Conservation (phyloP, 805 yeast species). For the Sugiyamaella smithiae region DNA sequence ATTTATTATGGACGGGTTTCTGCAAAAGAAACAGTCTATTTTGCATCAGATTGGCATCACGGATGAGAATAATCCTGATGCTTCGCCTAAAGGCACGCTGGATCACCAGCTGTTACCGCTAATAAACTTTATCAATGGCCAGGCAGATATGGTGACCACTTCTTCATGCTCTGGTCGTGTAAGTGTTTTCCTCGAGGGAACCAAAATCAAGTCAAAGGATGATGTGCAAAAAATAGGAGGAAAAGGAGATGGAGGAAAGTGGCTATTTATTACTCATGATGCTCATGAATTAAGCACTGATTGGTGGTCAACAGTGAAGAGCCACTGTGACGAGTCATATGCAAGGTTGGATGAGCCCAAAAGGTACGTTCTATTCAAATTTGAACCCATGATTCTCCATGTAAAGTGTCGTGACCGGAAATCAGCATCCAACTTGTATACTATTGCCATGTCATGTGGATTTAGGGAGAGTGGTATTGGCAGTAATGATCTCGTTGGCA, state of each 20-base stretch:
- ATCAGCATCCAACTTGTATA: constrained; percentile 60
- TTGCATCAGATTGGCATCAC: constrained; percentile 49
- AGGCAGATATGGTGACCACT: constrained; percentile 72
- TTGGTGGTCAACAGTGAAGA: constrained; percentile 26
- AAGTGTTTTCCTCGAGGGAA: constrained; percentile 77
- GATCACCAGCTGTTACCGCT: constrained; percentile 72
- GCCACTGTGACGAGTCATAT: constrained; percentile 20
- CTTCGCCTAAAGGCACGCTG: constrained; percentile 83
- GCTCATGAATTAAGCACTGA: constrained; percentile 40
- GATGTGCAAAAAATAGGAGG: constrained; percentile 56
- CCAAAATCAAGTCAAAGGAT: constrained; percentile 37
- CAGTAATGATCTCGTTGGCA: constrained; percentile 69
- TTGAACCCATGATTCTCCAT: constrained; percentile 82
- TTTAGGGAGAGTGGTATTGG: constrained; percentile 88
- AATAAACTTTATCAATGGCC: constrained; percentile 61
- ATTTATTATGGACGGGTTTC: constrained; percentile 44
- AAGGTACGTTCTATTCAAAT: constrained; percentile 67
- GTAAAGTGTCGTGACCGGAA: constrained; percentile 67
- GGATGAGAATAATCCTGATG: constrained; percentile 39
- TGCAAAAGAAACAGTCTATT: constrained; percentile 60
- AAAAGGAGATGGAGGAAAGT: constrained; percentile 79
- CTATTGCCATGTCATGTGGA: constrained; percentile 78
- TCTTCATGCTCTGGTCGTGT: constrained; percentile 88
- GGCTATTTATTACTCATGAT: constrained; percentile 80
- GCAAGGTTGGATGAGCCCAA: constrained; percentile 4